These are phyloP conservation scores for Epicoccum nigrum DNA, from an alignment of 2,329 filamentous ascomycete genomes.

Conservation along the genomic window DNA sequence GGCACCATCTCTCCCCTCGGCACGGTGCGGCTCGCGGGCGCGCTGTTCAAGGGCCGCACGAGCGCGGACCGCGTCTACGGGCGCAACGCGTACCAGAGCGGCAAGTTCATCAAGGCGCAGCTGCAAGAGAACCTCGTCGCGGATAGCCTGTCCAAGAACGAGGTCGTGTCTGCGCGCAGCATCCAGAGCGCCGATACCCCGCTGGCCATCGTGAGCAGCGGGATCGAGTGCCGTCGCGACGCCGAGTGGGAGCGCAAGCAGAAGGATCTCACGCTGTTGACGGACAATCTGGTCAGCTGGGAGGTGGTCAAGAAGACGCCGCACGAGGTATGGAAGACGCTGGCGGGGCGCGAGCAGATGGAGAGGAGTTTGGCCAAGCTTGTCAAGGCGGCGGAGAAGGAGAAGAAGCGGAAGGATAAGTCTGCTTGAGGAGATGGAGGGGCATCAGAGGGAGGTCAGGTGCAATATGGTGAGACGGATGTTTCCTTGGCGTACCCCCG, in stretches of 20 bases:
- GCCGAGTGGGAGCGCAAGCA: conserved; percentile 83
- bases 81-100: conserved; percentile 75
- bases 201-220: conserved; percentile 82
- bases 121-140: conserved; percentile 93
- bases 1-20: conserved; percentile 88
- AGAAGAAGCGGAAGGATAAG: conserved; percentile 11
- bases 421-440: too few species aligned
- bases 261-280: conserved; percentile 80
- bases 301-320: conserved; percentile 85
- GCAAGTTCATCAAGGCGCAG: conserved; percentile 86
- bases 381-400: conserved; percentile 52
- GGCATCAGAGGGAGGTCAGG: too few species aligned
- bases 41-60: conserved; percentile 79
- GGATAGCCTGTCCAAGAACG: conserved; percentile 79
- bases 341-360: conserved; percentile 73
- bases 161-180: conserved; percentile 76
- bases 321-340: conserved; percentile 82
- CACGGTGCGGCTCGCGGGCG: conserved; percentile 77
- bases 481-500: too few species aligned
- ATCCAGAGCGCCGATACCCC: conserved; percentile 80
- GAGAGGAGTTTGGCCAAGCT: conserved; percentile 79
- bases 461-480: too few species aligned
- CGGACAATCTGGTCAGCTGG: conserved; percentile 79
- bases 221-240: conserved; percentile 69
- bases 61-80: conserved; percentile 87